Evolutionary conservation across 148 eudicot genomes (phyloP).

Genomic region (Euryodendron excelsum): DNA sequence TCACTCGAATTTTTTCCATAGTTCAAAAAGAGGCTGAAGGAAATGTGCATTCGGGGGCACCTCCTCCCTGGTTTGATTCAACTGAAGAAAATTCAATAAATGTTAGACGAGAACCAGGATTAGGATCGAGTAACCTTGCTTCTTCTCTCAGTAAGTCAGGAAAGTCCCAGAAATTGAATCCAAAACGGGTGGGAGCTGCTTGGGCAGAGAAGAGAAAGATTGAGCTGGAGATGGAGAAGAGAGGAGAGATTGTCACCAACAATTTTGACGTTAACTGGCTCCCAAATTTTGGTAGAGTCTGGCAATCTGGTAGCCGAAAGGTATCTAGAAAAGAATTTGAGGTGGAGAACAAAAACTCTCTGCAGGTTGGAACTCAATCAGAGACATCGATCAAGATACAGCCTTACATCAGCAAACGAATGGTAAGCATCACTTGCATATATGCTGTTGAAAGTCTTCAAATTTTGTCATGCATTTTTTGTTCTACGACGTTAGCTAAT

Average conservation of each 20-base stretch:
- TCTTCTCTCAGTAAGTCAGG: constrained; percentile 29
- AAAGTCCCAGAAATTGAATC: constrained; percentile 68
- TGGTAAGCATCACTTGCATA: constrained; percentile 54
- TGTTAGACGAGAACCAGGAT: constrained; percentile 19
- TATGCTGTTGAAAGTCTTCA: not conserved
- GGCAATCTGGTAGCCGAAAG: constrained; percentile 93
- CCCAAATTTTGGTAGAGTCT: constrained; percentile 90
- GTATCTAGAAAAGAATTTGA: constrained; percentile 84
- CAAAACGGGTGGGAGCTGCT: constrained; percentile 95
- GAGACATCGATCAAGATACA: constrained; percentile 48
- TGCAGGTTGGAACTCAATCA: constrained; percentile 31
- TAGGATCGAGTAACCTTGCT: constrained; percentile 9
- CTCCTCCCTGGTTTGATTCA: constrained; percentile 88
- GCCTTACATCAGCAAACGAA: constrained; percentile 88
- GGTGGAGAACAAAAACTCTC: constrained; percentile 31
- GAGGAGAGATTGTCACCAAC: constrained; percentile 49
- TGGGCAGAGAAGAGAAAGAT: constrained; percentile 94
- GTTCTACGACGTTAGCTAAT: not conserved
- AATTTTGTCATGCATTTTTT: not conserved
- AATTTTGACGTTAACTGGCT: constrained; percentile 73
- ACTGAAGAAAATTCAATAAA: constrained; percentile 29
- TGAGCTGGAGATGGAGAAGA: constrained; percentile 86
- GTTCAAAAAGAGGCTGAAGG: constrained; percentile 38
- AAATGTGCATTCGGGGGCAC: constrained; percentile 87
- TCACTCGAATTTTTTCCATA: constrained; percentile 39